Conservation (phyloP, 495 filamentous ascomycete species). For the Cairneyella variabilis region DNA sequence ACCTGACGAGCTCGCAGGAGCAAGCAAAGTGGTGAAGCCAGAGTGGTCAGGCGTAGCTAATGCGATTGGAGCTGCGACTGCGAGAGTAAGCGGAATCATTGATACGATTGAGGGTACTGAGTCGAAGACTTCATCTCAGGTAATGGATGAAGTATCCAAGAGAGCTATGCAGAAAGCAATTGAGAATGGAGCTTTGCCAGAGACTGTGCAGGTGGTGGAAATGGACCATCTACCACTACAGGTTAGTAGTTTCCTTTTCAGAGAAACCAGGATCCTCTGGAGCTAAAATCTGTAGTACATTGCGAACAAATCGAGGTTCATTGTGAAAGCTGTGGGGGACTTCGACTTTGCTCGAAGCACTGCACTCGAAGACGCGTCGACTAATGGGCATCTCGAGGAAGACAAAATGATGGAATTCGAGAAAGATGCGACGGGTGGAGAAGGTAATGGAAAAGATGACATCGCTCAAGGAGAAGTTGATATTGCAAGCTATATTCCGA, state of each 20-base stretch:
- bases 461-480: constrained; percentile 30
- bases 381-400: constrained; percentile 13
- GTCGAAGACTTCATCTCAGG: constrained; percentile 23
- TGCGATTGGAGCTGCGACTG: constrained; percentile 47
- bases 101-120: constrained; percentile 35
- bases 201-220: constrained; percentile 29
- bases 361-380: constrained; percentile 3
- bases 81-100: constrained; percentile 34
- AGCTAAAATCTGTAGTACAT: constrained; percentile 35
- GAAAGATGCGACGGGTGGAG: constrained; percentile 7
- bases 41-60: constrained; percentile 46
- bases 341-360: constrained; percentile 40
- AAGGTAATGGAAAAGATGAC: background rate
- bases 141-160: constrained; percentile 29
- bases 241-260: constrained; percentile 1
- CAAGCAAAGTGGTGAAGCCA: constrained; percentile 35
- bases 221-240: constrained; percentile 35
- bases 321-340: constrained; percentile 46
- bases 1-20: constrained; percentile 31
- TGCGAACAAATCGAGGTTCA: constrained; percentile 45
- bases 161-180: constrained; percentile 30
- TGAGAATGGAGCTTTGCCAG: constrained; percentile 25
- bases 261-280: background rate
- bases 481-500: constrained; percentile 44
- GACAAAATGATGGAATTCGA: constrained; percentile 15